Percentiles rank a stretch among this genome's conserved stretches.
These are phyloP conservation scores for Chytriomyces confervae DNA, from an alignment of 192 early-diverging fungal species.

Conservation along the genomic window DNA sequence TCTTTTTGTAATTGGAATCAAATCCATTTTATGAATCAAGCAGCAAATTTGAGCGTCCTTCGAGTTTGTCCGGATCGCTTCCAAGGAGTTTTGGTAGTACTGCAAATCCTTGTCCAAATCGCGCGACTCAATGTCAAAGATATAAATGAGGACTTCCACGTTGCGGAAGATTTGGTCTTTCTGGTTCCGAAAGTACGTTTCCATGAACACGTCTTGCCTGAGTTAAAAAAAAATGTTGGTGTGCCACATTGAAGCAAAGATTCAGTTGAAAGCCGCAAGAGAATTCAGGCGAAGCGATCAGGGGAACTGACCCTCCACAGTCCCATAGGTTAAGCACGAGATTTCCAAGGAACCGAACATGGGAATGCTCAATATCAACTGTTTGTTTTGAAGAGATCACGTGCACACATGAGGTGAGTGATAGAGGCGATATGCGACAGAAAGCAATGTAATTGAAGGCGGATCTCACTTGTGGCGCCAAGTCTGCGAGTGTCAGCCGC, in stretches of 20 bases:
- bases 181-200: slow-evolving; percentile 92
- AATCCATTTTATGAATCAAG: slow-evolving; percentile 98
- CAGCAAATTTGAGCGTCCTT: slow-evolving; percentile 94
- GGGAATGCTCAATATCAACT: slow-evolving; percentile 98
- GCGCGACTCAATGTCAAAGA: slow-evolving; percentile 94
- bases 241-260: neutral
- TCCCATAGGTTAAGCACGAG: slow-evolving; percentile 98
- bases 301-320: slow-evolving; percentile 47
- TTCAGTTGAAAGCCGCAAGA: neutral
- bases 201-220: slow-evolving; percentile 94
- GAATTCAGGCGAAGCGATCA: neutral
- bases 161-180: slow-evolving; percentile 95
- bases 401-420: neutral
- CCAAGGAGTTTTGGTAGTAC: slow-evolving; percentile 87
- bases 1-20: slow-evolving; percentile 76
- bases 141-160: slow-evolving; percentile 99
- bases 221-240: slow-evolving; percentile 13
- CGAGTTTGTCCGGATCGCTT: slow-evolving; percentile 79
- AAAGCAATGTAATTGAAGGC: neutral
- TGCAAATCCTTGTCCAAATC: slow-evolving; percentile 90
- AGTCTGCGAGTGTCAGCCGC: slow-evolving; percentile 92
- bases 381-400: neutral
- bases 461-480: slow-evolving; percentile 86
- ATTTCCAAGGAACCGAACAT: slow-evolving; percentile 94
- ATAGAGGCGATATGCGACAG: slow-evolving; percentile 16